Evolutionary conservation across 257 asterid species (phyloP).

Genomic region (Verbascum thapsus): DNA sequence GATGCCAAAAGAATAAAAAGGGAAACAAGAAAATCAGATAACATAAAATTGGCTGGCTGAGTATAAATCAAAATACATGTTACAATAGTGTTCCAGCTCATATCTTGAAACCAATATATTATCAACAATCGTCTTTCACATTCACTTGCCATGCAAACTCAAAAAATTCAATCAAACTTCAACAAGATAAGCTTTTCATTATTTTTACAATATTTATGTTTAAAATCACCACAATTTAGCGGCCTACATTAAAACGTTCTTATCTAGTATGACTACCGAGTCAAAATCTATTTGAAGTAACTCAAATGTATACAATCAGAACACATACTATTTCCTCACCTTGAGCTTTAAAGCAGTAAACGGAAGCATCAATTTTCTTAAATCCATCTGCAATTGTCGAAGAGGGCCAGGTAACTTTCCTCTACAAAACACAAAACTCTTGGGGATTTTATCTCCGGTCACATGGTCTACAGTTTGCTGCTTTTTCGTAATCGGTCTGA

Average conservation of each 20-base stretch:
- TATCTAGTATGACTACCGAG: too few relatives aligned
- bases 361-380: constrained; percentile 93
- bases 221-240: not conserved
- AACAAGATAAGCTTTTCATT: not conserved
- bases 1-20: constrained; percentile 11
- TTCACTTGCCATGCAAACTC: constrained; percentile 5
- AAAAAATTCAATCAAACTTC: not conserved
- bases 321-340: too few relatives aligned
- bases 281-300: too few relatives aligned
- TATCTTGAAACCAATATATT: too few relatives aligned
- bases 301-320: too few relatives aligned
- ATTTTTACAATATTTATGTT: not conserved
- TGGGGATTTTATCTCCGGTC: constrained; percentile 88
- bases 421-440: constrained; percentile 77
- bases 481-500: constrained; percentile 55
- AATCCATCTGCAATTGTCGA: constrained; percentile 72
- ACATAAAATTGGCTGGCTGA: constrained; percentile 15
- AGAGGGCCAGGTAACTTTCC: constrained; percentile 87
- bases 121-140: not conserved
- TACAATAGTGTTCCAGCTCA: too few relatives aligned
- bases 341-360: constrained; percentile 89
- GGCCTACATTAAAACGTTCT: not conserved
- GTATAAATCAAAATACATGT: too few relatives aligned
- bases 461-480: constrained; percentile 75
- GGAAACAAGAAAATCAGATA: constrained; percentile 10